Percentiles rank a stretch among this genome's conserved stretches.
phyloP scores from a whole-genome alignment of 1,284 basidiomycete genomes.

The Leccinum subatratum region DNA sequence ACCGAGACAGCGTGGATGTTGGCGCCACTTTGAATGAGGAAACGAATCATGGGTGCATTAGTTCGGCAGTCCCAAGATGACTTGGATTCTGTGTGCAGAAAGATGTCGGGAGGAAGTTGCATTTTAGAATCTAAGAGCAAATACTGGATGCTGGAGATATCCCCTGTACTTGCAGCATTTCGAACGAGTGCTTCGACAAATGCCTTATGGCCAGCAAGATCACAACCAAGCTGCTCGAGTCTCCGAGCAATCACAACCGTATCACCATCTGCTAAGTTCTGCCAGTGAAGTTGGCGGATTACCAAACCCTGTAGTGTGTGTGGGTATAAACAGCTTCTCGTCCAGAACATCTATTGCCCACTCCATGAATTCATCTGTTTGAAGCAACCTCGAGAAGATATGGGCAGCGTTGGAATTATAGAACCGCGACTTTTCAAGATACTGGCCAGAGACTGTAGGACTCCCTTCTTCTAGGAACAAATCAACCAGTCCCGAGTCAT shows the following conservation, averaged over 20 bases:
- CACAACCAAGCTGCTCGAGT: conserved; percentile 9
- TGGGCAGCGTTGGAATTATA: too few species aligned
- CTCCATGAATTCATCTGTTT: conserved; percentile 15
- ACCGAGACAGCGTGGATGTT: background rate
- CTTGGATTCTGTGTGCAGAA: too few species aligned
- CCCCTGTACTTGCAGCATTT: conserved; percentile 1
- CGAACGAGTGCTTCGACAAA: background rate
- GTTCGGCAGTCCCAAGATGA: too few species aligned
- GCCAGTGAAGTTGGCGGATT: accelerated
- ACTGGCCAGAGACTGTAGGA: background rate
- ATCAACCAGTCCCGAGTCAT: background rate
- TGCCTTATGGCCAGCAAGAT: background rate
- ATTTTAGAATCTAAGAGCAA: background rate
- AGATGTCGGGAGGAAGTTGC: conserved; percentile 9
- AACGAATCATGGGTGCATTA: too few species aligned
- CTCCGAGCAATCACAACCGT: conserved; percentile 1
- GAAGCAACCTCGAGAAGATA: conserved; percentile 5
- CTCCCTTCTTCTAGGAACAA: conserved; percentile 13
- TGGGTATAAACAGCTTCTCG: background rate
- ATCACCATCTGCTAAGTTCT: background rate
- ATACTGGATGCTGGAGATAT: background rate
- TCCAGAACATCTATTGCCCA: conserved; percentile 5
- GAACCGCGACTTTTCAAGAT: too few species aligned
- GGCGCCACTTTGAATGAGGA: background rate
- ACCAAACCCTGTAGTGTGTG: background rate